These are phyloP conservation scores for Colletotrichum musicola DNA, from an alignment of 2,329 filamentous ascomycete species.

Conservation along the genomic window DNA sequence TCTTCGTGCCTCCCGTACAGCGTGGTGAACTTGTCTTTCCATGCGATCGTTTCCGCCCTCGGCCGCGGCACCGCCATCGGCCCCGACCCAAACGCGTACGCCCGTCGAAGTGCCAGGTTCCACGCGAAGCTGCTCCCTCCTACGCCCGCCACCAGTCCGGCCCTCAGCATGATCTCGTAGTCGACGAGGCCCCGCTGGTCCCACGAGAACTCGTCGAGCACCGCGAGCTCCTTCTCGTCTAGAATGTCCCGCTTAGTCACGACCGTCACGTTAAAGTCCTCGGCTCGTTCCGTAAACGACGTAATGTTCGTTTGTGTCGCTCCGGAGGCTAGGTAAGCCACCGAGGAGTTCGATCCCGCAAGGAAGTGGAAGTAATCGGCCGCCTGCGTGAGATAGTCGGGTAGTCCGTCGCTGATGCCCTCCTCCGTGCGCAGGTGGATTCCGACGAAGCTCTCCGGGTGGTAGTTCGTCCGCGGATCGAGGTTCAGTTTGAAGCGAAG, in stretches of 20 bases:
- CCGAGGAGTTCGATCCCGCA: constrained; percentile 42
- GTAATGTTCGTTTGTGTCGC: constrained; percentile 50
- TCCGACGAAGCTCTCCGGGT: constrained; percentile 47
- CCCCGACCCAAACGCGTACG: constrained; percentile 43
- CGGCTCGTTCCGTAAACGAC: constrained; percentile 51
- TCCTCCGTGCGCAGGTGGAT: constrained; percentile 52
- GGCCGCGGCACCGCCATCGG: constrained; percentile 22
- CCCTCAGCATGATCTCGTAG: constrained; percentile 61
- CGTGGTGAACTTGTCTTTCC: constrained; percentile 49
- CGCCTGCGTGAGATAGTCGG: constrained; percentile 49
- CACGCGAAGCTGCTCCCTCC: constrained; percentile 61
- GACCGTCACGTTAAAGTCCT: constrained; percentile 53
- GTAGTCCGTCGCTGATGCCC: constrained; percentile 46
- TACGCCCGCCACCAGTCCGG: constrained; percentile 57
- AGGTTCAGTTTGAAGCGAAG: constrained; percentile 43
- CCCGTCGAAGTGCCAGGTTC: constrained; percentile 58
- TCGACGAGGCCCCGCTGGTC: constrained; percentile 65
- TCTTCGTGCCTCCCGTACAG: constrained; percentile 46
- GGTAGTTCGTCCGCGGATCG: constrained; percentile 44
- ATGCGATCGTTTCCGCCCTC: constrained; percentile 42
- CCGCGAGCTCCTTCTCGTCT: constrained; percentile 48
- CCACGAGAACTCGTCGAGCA: constrained; percentile 55
- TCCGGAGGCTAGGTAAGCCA: constrained; percentile 60
- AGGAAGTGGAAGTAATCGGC: constrained; percentile 49
- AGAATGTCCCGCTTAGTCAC: constrained; percentile 59